These are phyloP conservation scores for Setaria viridis DNA, from an alignment of 202 grass and related monocot species.

Conservation along the genomic window DNA sequence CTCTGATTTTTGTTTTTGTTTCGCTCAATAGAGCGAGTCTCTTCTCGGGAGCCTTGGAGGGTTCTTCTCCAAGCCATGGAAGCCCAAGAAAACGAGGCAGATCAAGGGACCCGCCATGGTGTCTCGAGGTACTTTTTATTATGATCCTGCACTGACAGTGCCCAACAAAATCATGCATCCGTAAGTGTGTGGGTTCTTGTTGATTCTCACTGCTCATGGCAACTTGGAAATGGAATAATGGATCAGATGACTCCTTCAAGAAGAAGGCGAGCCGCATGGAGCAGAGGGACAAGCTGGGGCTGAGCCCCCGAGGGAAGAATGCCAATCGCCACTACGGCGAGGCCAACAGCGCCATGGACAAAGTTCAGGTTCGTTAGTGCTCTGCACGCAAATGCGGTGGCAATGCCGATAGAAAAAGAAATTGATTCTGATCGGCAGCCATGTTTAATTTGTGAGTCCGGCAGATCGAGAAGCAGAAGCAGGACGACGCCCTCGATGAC, in stretches of 20 bases:
- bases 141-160: not conserved
- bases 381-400: not conserved
- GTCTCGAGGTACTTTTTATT: conserved; percentile 11
- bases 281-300: conserved; percentile 73
- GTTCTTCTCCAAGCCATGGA: conserved; percentile 92
- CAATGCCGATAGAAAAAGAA: not conserved
- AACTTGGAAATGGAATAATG: not conserved
- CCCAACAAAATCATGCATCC: not conserved
- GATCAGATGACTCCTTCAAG: conserved; percentile 72
- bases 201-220: not conserved
- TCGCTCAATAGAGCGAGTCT: conserved; percentile 59
- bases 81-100: conserved; percentile 86
- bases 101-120: conserved; percentile 80
- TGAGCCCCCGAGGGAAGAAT: conserved; percentile 51
- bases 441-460: not conserved
- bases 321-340: conserved; percentile 52
- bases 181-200: not conserved
- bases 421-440: not conserved
- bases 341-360: conserved; percentile 61
- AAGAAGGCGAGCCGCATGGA: conserved; percentile 60
- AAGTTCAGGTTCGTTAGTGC: conserved; percentile 67
- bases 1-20: not conserved
- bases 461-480: conserved; percentile 93
- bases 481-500: conserved; percentile 85
- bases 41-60: conserved; percentile 89